These are phyloP conservation scores for Setomelanomma holmii DNA, from an alignment of 2,329 filamentous ascomycete genomes.

Conservation along the genomic window DNA sequence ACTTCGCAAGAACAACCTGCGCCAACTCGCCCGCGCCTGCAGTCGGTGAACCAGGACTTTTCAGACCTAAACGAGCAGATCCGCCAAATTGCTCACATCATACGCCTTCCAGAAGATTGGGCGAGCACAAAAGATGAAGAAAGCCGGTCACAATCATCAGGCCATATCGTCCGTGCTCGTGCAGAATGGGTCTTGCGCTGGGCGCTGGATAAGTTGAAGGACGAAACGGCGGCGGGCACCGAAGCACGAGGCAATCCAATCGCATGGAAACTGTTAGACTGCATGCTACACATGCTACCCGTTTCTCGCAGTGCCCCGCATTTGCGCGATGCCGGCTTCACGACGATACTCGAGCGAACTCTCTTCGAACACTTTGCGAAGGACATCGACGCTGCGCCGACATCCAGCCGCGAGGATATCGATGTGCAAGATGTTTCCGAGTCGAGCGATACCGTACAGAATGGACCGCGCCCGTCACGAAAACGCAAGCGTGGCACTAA, in stretches of 20 bases:
- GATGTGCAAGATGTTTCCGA: slow-evolving; percentile 29
- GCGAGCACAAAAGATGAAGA: slow-evolving; percentile 17
- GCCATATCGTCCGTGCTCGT: slow-evolving; percentile 41
- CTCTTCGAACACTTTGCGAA: slow-evolving; percentile 61
- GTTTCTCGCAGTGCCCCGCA: slow-evolving; percentile 73
- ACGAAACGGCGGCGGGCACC: slow-evolving; percentile 41
- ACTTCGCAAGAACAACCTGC: slow-evolving; percentile 18
- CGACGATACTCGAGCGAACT: slow-evolving; percentile 69
- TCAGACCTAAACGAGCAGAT: slow-evolving; percentile 48
- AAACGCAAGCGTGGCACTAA: slow-evolving; percentile 45
- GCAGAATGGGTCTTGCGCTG: slow-evolving; percentile 73
- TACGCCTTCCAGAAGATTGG: slow-evolving; percentile 46
- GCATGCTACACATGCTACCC: slow-evolving; percentile 70
- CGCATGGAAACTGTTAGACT: slow-evolving; percentile 67
- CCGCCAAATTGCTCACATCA: slow-evolving; percentile 49
- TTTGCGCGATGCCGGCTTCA: slow-evolving; percentile 73
- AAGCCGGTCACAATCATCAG: slow-evolving; percentile 11
- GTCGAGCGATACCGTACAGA: slow-evolving; percentile 37
- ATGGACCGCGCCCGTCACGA: slow-evolving; percentile 33
- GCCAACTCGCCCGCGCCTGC: slow-evolving; percentile 47
- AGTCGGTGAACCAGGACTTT: slow-evolving; percentile 49
- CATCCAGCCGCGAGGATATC: slow-evolving; percentile 8
- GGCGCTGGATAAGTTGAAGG: slow-evolving; percentile 67
- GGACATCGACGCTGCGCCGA: slow-evolving; percentile 5
- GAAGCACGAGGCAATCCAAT: slow-evolving; percentile 52